Base-by-base conservation (phyloP, 139 green algal genomes). In the Protoeuglena noctilucae region DNA sequence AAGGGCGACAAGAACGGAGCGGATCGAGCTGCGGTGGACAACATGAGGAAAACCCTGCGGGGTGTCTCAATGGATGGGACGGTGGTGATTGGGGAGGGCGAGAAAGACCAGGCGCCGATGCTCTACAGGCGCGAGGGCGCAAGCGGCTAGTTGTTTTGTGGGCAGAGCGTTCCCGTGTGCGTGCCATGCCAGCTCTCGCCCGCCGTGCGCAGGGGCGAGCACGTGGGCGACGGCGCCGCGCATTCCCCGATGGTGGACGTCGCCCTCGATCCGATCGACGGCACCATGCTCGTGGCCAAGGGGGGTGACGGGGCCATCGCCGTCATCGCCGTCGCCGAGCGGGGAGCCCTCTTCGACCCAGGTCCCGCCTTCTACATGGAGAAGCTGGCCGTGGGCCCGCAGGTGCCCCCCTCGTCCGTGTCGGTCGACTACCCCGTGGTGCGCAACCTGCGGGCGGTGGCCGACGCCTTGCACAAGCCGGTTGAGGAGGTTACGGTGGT, bases 1-100 rank as follows among this genome's bases (percentile, higher is more conserved):
- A 82, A 76, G 61, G 79, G 83, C 19, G 83, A 93, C 72, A 93
- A 93, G 69, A 84, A 84, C 48, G 74, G 76, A 17, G 83, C 83
- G 3, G 83, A 93, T 49, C 75, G 83, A 68, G 79, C 81, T 25
- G 79, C 80, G 12, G 83, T 93, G 22, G 80, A 89, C 61, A 80
- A 78, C 70, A 93, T 93, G 83, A 62, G 83, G 28, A 74, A 79
- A 52, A 75, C 85, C 39, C 66, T 91, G 19, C 76, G 73, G 64
- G 74, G 45, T 19, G 56, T 75, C 3, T 43, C 61, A 4, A 85
- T 88, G 74, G 68, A 85, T 54, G 83, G 83, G 4, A 55, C 80
- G 18, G 70, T 93, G 18, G 76, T 89, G 17, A 89, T 93, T 51
- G 83, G 83, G 1, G 80, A 89, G 67, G 80, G 80, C 4, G 77